Evolutionary conservation across 2,329 filamentous ascomycete species (phyloP), one percentile per base, ranked within the genome.

Genomic region (Penicillium sp.): DNA sequence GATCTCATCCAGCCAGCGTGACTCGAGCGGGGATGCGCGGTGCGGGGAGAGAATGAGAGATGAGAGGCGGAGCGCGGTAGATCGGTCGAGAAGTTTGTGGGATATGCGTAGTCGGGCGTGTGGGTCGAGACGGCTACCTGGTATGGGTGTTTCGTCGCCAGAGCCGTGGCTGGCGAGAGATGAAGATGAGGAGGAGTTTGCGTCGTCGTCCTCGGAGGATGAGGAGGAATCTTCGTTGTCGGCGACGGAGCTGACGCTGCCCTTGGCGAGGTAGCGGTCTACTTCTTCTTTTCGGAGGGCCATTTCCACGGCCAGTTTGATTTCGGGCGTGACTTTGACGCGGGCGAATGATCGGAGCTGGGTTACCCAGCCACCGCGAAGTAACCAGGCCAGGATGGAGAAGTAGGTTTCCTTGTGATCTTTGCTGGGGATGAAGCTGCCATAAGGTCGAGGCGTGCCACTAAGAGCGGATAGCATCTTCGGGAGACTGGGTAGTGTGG

Each of bases 301-400:
- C 68, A 89, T 86, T 56, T 91, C 88, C 3, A 96, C 92, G 66
- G 91, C 89, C 72, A 91, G 89, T 69, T 95, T 88, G 65, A 96
- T 91, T 73, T 94, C 89, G 2, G 91, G 88, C 78, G 89, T 89
- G 45, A 95, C 91, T 54, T 94, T 87, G 47, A 98, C 88, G 83
- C 95, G 96, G 13, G 90, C 92, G 76, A 96, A 97, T 0, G 92
- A 95, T 65, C 93, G 91, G 6, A 99, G 84, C 75, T 97, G 93
- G 0, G 91, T 96, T 0, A 97, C 93, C 91, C 95, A 97, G 15
- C 92, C 93, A 51, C 92, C 91, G 44, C 93, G 88, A 81, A 98
- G 88, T 9, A 99, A 85, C 92, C 94, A 99, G 24, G 92, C 93
- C 28, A 99, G 82, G 77, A 98, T 96, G 37, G 91, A 87, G 77